phyloP scores from a whole-genome alignment of 768 basidiomycete genomes.

The Amanita inopinata region DNA sequence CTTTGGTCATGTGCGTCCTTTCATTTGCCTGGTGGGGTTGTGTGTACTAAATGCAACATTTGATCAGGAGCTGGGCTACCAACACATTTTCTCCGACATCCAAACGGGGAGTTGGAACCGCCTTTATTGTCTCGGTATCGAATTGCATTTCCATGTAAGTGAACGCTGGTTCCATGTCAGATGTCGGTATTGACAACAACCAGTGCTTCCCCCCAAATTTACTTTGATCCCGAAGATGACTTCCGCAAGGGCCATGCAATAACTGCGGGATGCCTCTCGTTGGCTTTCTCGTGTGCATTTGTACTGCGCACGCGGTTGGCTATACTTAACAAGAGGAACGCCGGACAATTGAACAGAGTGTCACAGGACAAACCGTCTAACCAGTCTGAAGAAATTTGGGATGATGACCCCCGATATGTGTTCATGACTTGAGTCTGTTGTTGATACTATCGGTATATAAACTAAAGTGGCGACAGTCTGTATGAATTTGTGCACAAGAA shows the following conservation, averaged over 20 bases:
- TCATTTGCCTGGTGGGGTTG: background rate
- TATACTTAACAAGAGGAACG: conserved; percentile 31
- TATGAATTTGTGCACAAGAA: too few species aligned
- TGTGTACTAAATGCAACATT: background rate
- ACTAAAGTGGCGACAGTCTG: too few species aligned
- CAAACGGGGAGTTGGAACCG: conserved; percentile 50
- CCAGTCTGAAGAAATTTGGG: conserved; percentile 29
- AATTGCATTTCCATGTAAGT: conserved; percentile 48
- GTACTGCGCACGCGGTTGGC: conserved; percentile 34
- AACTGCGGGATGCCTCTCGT: conserved; percentile 33
- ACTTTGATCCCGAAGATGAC: conserved; percentile 40
- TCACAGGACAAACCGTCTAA: conserved; percentile 16
- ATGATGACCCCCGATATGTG: conserved; percentile 41
- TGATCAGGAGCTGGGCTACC: conserved; percentile 54
- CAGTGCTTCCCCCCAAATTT: conserved; percentile 48
- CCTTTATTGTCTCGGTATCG: conserved; percentile 50
- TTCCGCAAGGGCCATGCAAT: conserved; percentile 48
- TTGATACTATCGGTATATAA: too few species aligned
- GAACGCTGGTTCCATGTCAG: background rate
- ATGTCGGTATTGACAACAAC: background rate
- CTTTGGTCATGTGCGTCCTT: conserved; percentile 42
- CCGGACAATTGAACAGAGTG: conserved; percentile 17
- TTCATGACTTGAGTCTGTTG: conserved; percentile 45
- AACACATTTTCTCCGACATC: conserved; percentile 50
- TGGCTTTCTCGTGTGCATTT: conserved; percentile 34